Conservation (phyloP, 192 early-diverging fungal genomes). For the Radiomyces spectabilis region DNA sequence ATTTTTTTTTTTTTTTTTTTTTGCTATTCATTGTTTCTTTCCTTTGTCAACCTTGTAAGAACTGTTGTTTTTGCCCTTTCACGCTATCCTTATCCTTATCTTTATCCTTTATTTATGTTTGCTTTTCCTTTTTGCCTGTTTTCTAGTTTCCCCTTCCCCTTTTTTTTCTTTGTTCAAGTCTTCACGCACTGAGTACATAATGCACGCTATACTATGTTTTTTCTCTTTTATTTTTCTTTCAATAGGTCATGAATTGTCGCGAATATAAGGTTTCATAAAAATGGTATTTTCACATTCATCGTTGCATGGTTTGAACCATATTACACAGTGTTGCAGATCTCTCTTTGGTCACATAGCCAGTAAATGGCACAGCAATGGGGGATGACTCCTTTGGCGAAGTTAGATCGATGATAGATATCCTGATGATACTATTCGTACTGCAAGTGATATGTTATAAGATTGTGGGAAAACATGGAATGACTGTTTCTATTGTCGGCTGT, state of each 20-base stretch:
- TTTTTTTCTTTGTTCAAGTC: not conserved
- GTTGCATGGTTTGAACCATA: not conserved
- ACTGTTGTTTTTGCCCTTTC: not conserved
- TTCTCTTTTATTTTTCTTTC: not conserved
- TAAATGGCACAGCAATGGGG: not conserved
- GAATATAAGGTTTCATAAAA: too few relatives aligned
- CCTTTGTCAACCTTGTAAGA: not conserved
- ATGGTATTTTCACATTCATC: not conserved
- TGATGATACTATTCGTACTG: not conserved
- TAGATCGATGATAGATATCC: not conserved
- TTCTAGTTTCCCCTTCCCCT: not conserved
- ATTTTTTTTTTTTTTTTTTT: slow-evolving; percentile 1
- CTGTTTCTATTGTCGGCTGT: not conserved
- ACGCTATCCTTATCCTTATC: not conserved
- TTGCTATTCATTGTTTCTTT: not conserved
- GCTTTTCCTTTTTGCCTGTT: not conserved
- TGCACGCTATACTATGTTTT: too few relatives aligned
- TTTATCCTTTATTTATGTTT: not conserved
- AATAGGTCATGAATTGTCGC: too few relatives aligned
- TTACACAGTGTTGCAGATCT: not conserved
- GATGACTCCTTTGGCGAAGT: not conserved
- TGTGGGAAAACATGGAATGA: not conserved
- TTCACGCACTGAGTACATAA: too few relatives aligned
- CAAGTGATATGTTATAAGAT: not conserved
- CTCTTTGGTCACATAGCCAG: not conserved